phyloP scores from a whole-genome alignment of 495 filamentous ascomycete genomes.

The Penicillium egyptiacum region DNA sequence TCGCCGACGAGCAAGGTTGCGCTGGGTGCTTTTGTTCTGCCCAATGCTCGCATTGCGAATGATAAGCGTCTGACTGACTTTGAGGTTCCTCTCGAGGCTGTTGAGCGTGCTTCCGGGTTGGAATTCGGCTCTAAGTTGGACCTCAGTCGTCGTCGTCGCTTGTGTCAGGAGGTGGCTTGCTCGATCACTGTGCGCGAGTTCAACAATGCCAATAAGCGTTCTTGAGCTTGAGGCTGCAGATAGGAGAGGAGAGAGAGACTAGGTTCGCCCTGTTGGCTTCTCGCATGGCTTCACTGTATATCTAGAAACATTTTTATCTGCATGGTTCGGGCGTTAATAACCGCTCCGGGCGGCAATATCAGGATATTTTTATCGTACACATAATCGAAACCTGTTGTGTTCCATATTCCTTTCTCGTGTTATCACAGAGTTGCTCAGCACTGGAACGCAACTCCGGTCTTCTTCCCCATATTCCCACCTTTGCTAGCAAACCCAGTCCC shows the following conservation, averaged over 20 bases:
- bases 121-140: constrained; percentile 86
- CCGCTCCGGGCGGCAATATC: constrained; percentile 15
- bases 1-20: constrained; percentile 67
- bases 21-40: constrained; percentile 90
- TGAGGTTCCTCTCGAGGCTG: constrained; percentile 87
- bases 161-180: constrained; percentile 86
- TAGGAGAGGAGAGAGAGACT: background rate
- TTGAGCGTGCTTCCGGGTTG: constrained; percentile 88
- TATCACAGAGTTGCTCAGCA: constrained; percentile 51
- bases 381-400: background rate
- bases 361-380: constrained; percentile 15
- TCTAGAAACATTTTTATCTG: constrained; percentile 24
- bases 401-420: background rate
- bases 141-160: constrained; percentile 64
- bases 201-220: constrained; percentile 43
- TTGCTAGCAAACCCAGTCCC: constrained; percentile 92
- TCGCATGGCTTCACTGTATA: constrained; percentile 22
- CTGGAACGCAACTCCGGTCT: constrained; percentile 78
- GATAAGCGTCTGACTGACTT: constrained; percentile 82
- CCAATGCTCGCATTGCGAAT: constrained; percentile 88
- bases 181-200: constrained; percentile 77
- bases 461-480: constrained; percentile 79
- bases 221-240: constrained; percentile 1
- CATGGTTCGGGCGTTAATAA: constrained; percentile 29
- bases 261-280: too few relatives aligned